Evolutionary conservation across 129 eudicot genomes (phyloP).

Genomic region (Erigeron canadensis): DNA sequence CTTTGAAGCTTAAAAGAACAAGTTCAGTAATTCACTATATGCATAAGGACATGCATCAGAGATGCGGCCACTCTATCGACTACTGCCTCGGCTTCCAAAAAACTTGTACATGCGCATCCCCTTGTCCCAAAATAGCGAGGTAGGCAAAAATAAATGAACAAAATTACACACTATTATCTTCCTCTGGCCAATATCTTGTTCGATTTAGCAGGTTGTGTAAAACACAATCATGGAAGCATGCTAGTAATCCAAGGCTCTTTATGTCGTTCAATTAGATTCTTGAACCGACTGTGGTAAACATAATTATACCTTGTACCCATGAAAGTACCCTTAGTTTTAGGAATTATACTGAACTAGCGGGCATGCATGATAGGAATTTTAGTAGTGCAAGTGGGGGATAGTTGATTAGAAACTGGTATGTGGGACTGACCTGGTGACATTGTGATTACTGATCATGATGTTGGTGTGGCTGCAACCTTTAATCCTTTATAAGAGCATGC

Average conservation of each 20-base stretch:
- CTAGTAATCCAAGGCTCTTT: background rate
- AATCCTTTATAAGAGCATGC: background rate
- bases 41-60: no score
- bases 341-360: background rate
- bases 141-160: no score
- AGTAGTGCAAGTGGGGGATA: background rate
- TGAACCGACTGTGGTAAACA: background rate
- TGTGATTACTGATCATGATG: background rate
- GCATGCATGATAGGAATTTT: background rate
- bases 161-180: background rate
- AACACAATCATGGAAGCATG: background rate
- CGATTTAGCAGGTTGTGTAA: background rate
- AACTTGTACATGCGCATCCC: no score
- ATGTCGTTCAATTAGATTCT: background rate
- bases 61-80: no score
- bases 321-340: background rate
- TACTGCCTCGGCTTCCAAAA: no score
- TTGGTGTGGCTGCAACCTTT: slow-evolving; percentile 5
- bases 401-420: background rate
- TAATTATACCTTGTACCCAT: background rate
- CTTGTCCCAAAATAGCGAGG: no score
- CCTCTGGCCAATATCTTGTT: background rate
- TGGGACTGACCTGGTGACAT: background rate
- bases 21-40: no score
- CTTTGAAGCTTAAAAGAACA: no score